Percentiles rank a stretch among this genome's conserved stretches.
Evolutionary conservation across 768 basidiomycete species (phyloP).

Genomic region (Termitomyces sp.): DNA sequence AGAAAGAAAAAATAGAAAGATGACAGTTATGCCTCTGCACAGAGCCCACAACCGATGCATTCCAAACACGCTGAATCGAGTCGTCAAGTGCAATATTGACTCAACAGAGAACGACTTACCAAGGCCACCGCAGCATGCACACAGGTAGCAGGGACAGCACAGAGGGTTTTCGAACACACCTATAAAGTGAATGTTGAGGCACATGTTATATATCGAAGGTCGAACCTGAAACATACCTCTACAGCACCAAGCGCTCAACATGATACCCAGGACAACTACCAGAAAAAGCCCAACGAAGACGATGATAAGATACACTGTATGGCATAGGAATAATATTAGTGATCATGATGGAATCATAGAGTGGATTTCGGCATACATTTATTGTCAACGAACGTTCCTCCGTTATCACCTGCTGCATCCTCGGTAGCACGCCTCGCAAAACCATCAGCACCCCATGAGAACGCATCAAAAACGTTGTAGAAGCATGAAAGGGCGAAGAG

Average conservation of each 20-base stretch:
- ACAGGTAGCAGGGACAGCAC: conserved; percentile 71
- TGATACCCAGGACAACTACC: conserved; percentile 51
- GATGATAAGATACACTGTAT: conserved; percentile 61
- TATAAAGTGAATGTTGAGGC: conserved; percentile 17
- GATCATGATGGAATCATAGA: background rate
- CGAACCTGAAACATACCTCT: conserved; percentile 35
- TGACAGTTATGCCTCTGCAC: conserved; percentile 45
- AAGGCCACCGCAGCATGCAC: conserved; percentile 70
- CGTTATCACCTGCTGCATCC: conserved; percentile 15
- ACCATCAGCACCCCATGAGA: conserved; percentile 22
- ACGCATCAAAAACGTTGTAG: conserved; percentile 23
- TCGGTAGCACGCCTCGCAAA: conserved; percentile 33
- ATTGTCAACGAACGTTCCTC: conserved; percentile 33
- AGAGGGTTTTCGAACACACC: conserved; percentile 61
- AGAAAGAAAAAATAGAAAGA: too few relatives aligned
- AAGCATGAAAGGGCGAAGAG: conserved; percentile 32
- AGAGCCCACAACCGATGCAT: conserved; percentile 68
- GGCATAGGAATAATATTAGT: background rate
- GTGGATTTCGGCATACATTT: conserved; percentile 35
- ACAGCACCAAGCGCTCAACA: conserved; percentile 69
- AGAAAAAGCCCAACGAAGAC: conserved; percentile 63
- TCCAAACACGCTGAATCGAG: conserved; percentile 54
- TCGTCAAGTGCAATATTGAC: background rate
- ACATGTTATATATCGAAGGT: background rate
- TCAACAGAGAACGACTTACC: conserved; percentile 33